Evolutionary conservation across 805 yeast species (phyloP).

Genomic region (Spathaspora passalidarum): DNA sequence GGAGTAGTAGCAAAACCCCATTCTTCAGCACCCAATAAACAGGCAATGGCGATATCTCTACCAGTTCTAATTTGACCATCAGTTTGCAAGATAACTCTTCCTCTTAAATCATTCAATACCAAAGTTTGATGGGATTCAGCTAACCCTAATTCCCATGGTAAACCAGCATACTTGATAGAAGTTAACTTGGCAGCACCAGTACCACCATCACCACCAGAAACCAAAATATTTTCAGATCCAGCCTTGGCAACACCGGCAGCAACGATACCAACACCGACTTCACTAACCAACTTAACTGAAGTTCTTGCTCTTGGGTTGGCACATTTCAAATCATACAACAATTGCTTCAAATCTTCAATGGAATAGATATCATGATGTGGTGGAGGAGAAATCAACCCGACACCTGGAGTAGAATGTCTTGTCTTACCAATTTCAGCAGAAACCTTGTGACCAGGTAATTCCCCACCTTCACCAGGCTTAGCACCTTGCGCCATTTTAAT

Average conservation of each 20-base stretch:
- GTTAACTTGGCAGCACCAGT: conserved; percentile 99
- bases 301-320: conserved; percentile 96
- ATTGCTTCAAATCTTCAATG: conserved; percentile 94
- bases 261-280: conserved; percentile 98
- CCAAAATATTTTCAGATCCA: conserved; percentile 92
- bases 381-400: conserved; percentile 95
- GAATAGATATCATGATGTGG: conserved; percentile 99
- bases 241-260: conserved; percentile 99
- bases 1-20: conserved; percentile 99
- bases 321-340: conserved; percentile 94
- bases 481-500: conserved; percentile 99
- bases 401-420: conserved; percentile 95
- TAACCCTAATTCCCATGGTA: conserved; percentile 98
- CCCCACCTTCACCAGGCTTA: conserved; percentile 99
- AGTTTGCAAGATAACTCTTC: conserved; percentile 93
- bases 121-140: conserved; percentile 98
- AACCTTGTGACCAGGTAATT: conserved; percentile 92
- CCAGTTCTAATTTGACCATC: conserved; percentile 98
- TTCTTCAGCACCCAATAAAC: conserved; percentile 95
- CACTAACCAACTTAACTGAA: conserved; percentile 93
- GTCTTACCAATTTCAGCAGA: conserved; percentile 86
- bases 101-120: conserved; percentile 92
- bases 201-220: conserved; percentile 99
- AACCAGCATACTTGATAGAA: conserved; percentile 94
- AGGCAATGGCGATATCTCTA: conserved; percentile 94